These are phyloP conservation scores for Sporisorium sorghi DNA, from an alignment of 1,284 basidiomycete species.

Conservation along the genomic window DNA sequence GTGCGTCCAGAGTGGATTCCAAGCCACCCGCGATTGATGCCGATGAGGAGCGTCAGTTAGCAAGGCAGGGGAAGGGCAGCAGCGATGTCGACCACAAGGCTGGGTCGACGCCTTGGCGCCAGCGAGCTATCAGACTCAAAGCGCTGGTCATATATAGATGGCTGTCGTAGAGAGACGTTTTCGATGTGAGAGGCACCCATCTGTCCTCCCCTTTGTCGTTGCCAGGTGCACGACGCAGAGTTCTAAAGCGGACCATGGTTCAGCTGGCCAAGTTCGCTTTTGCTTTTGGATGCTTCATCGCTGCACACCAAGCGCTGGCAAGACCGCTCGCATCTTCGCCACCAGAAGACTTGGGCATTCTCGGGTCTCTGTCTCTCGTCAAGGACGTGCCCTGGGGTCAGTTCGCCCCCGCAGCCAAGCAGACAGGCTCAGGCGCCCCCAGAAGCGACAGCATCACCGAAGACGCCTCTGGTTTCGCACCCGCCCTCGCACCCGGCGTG, in stretches of 20 bases:
- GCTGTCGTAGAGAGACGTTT: neutral
- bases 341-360: neutral
- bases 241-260: neutral
- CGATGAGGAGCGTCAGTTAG: neutral
- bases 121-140: neutral
- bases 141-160: neutral
- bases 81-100: neutral
- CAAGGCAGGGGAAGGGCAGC: no score
- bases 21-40: neutral
- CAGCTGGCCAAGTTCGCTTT: neutral
- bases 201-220: neutral
- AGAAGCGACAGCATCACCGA: slow-evolving; percentile 46
- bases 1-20: neutral
- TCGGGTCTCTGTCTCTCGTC: neutral
- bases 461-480: slow-evolving; percentile 37
- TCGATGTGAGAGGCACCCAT: neutral
- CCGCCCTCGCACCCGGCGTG: slow-evolving; percentile 35
- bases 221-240: slow-evolving; percentile 21
- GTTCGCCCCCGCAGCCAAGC: slow-evolving; percentile 27
- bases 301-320: neutral
- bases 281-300: neutral
- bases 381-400: slow-evolving; percentile 32
- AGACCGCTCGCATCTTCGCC: slow-evolving; percentile 8
- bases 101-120: neutral
- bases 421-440: slow-evolving; percentile 17